Percentiles rank a stretch among this genome's conserved stretches.
Evolutionary conservation across 1,284 basidiomycete genomes (phyloP).

Genomic region (Prillingera fragicola): DNA sequence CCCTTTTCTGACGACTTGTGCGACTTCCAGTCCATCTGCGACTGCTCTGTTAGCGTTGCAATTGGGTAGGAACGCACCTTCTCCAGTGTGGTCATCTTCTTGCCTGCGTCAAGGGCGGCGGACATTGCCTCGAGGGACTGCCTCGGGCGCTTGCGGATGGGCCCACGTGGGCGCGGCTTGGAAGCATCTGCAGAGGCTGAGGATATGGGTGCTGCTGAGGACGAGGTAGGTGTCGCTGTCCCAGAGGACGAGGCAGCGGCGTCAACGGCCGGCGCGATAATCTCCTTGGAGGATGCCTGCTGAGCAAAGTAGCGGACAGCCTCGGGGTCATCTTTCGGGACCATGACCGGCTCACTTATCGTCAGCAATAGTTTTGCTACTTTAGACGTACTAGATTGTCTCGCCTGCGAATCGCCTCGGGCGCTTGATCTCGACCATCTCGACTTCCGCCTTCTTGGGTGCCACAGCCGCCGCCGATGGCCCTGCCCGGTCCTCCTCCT

Average conservation of each 20-base stretch:
- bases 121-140: constrained; percentile 45
- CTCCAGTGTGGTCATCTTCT: constrained; percentile 48
- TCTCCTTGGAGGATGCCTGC: constrained; percentile 1
- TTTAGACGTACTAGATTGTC: constrained; percentile 31
- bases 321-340: constrained; percentile 37
- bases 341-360: constrained; percentile 37
- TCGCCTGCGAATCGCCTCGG: constrained; percentile 44
- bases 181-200: constrained; percentile 1
- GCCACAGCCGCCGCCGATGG: not conserved
- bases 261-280: not conserved
- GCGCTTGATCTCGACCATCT: constrained; percentile 37
- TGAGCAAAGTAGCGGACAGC: constrained; percentile 26
- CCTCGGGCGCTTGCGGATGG: constrained; percentile 37
- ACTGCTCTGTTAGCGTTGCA: constrained; percentile 24
- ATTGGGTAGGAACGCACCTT: constrained; percentile 30
- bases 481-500: constrained; percentile 5
- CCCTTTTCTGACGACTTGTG: constrained; percentile 26
- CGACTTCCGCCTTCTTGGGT: constrained; percentile 11
- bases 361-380: constrained; percentile 5
- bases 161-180: constrained; percentile 10
- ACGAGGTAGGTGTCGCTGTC: not conserved
- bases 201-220: not conserved
- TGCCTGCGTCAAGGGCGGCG: constrained; percentile 39
- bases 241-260: not conserved
- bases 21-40: constrained; percentile 45